A percentile compares a stretch with the other conserved stretches of the same genome.
Evolutionary conservation across 306 rosid genomes (phyloP).

Genomic region (Heteromeles arbutifolia): DNA sequence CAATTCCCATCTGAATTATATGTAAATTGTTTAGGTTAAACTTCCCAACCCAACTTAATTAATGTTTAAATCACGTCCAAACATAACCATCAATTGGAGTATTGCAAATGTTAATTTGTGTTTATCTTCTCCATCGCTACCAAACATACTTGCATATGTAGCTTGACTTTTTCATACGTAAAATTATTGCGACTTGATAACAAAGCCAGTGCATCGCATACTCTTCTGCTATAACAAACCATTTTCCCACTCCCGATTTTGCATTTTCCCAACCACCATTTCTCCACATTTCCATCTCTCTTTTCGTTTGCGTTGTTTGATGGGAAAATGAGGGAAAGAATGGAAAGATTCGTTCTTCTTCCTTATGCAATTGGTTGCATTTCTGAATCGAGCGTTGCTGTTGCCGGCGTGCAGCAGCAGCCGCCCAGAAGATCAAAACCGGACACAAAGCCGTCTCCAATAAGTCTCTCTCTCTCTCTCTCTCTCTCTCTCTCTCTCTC

Average conservation of each 20-base stretch:
- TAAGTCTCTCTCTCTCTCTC: constrained; percentile 32
- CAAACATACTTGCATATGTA: constrained; percentile 44
- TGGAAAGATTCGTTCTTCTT: constrained; percentile 92
- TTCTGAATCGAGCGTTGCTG: constrained; percentile 83
- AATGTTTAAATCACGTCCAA: constrained; percentile 16
- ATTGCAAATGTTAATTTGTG: constrained; percentile 1
- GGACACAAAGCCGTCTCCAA: constrained; percentile 31
- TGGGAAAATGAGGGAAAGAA: constrained; percentile 57
- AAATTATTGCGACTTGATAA: constrained; percentile 38
- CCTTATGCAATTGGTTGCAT: constrained; percentile 85
- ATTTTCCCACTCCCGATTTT: constrained; percentile 23
- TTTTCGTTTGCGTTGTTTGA: background rate
- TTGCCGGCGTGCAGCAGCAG: constrained; percentile 31
- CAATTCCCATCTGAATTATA: too few relatives aligned
- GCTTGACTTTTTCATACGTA: constrained; percentile 43
- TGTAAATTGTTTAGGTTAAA: constrained; percentile 10
- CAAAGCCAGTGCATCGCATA: constrained; percentile 22
- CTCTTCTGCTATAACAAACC: constrained; percentile 29
- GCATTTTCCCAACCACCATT: constrained; percentile 20
- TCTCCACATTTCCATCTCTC: background rate
- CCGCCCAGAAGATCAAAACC: constrained; percentile 56
- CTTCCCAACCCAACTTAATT: background rate
- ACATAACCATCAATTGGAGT: constrained; percentile 26
- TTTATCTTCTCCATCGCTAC: constrained; percentile 29
- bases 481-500: too few relatives aligned